phyloP scores from a whole-genome alignment of 805 yeast species.

The Candida tallmaniae region DNA sequence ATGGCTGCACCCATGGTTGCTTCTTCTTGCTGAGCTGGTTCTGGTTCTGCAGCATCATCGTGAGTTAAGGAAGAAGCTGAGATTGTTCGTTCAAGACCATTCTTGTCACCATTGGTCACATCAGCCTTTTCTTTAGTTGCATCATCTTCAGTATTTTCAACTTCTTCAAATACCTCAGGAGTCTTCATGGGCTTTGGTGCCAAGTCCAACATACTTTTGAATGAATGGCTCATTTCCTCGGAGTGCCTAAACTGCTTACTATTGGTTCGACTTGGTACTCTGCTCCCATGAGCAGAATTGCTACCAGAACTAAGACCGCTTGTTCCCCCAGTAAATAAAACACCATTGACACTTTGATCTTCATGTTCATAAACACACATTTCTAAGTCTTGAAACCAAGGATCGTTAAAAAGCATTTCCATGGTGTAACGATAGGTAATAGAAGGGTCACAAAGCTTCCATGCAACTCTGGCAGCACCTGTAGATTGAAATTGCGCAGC shows the following conservation, averaged over 20 bases:
- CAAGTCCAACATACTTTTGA: conserved; percentile 38
- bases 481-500: conserved; percentile 56
- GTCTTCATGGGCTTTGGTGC: neutral
- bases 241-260: conserved; percentile 13
- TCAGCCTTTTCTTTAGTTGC: neutral
- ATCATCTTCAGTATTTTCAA: neutral
- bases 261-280: conserved; percentile 30
- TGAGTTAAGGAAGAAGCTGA: conserved; percentile 13
- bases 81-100: conserved; percentile 6
- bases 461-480: conserved; percentile 64
- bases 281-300: conserved; percentile 23
- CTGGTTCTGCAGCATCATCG: neutral
- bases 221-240: conserved; percentile 7
- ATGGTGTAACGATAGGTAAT: conserved; percentile 50
- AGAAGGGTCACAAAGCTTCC: conserved; percentile 70
- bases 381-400: conserved; percentile 58
- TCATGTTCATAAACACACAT: conserved; percentile 54
- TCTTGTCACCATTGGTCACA: conserved; percentile 1
- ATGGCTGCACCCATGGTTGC: no score
- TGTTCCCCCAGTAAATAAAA: conserved; percentile 7
- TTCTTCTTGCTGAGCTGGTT: no score
- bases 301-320: conserved; percentile 22
- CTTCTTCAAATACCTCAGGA: neutral
- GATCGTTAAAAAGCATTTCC: conserved; percentile 52
- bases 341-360: conserved; percentile 35